Percentiles rank a stretch among this genome's conserved stretches.
Evolutionary conservation across 1,284 basidiomycete species (phyloP).

Genomic region (Ceratobasidium sp.): DNA sequence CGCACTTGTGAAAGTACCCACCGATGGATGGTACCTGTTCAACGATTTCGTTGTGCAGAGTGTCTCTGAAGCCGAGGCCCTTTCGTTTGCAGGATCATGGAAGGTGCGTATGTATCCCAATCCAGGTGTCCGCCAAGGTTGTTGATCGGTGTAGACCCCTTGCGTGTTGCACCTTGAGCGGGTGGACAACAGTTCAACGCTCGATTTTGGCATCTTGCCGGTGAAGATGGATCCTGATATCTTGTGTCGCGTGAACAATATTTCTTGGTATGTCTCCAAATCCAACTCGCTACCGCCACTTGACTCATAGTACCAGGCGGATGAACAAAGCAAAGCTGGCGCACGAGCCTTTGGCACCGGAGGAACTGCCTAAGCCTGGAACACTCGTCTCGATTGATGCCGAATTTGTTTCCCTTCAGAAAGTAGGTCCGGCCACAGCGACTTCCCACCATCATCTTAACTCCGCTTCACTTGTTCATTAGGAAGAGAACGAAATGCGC

Average conservation of each 20-base stretch:
- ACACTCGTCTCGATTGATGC: conserved; percentile 96
- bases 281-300: neutral
- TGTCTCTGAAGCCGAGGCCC: conserved; percentile 85
- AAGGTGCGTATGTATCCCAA: conserved; percentile 70
- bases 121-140: neutral
- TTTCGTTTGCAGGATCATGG: conserved; percentile 91
- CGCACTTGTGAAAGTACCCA: conserved; percentile 78
- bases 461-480: conserved; percentile 34
- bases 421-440: conserved; percentile 63
- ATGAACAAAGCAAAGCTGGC: conserved; percentile 58
- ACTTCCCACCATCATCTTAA: conserved; percentile 7
- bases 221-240: conserved; percentile 79
- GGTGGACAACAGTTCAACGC: conserved; percentile 67
- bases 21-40: conserved; percentile 85
- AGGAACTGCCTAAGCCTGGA: conserved; percentile 89
- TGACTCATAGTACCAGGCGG: conserved; percentile 58
- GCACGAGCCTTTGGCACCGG: conserved; percentile 77
- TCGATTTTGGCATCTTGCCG: conserved; percentile 79
- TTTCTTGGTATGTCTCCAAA: conserved; percentile 53
- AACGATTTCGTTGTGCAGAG: conserved; percentile 96
- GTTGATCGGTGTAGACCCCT: conserved; percentile 72
- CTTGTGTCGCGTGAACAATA: conserved; percentile 62
- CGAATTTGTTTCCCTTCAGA: conserved; percentile 97
- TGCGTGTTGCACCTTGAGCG: conserved; percentile 91
- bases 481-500: conserved; percentile 95